Evolutionary conservation across 2,329 filamentous ascomycete genomes (phyloP).

Genomic region (Calonectria henricotiae): DNA sequence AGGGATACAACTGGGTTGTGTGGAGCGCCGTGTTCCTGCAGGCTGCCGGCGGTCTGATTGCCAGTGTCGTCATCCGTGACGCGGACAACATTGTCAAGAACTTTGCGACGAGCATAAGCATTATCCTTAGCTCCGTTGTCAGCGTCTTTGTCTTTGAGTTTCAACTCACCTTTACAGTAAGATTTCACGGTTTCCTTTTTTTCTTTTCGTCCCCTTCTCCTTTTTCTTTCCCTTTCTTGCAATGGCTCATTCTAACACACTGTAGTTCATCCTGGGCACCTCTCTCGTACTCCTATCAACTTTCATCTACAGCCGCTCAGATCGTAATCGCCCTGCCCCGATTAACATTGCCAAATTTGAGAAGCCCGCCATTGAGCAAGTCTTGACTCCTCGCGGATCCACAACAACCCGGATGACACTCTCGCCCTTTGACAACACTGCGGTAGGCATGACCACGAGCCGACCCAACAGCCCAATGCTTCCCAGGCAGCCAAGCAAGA

Average conservation of each 20-base stretch:
- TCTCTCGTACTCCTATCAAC: constrained; percentile 85
- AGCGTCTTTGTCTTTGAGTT: constrained; percentile 92
- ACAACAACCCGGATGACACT: constrained; percentile 57
- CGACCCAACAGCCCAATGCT: constrained; percentile 66
- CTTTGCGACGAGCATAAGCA: constrained; percentile 93
- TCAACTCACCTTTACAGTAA: constrained; percentile 79
- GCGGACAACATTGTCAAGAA: constrained; percentile 88
- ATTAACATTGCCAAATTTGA: constrained; percentile 83
- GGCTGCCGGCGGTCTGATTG: constrained; percentile 87
- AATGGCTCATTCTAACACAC: not conserved
- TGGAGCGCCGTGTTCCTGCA: constrained; percentile 90
- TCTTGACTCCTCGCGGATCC: constrained; percentile 59
- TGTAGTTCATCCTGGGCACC: constrained; percentile 87
- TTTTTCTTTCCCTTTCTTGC: not conserved
- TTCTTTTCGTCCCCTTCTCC: too few species aligned
- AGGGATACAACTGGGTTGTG: constrained; percentile 93
- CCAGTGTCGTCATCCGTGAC: constrained; percentile 62
- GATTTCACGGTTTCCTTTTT: constrained; percentile 54
- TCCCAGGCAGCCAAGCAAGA: constrained; percentile 59
- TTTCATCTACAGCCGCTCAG: constrained; percentile 85
- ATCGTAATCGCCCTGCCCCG: constrained; percentile 74
- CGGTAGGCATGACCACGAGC: constrained; percentile 62
- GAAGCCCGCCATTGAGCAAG: constrained; percentile 76
- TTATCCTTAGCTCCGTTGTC: constrained; percentile 87
- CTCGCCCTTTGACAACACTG: constrained; percentile 62